Conservation (phyloP, 148 eudicot genomes). For the Rhododendron williamsianum region DNA sequence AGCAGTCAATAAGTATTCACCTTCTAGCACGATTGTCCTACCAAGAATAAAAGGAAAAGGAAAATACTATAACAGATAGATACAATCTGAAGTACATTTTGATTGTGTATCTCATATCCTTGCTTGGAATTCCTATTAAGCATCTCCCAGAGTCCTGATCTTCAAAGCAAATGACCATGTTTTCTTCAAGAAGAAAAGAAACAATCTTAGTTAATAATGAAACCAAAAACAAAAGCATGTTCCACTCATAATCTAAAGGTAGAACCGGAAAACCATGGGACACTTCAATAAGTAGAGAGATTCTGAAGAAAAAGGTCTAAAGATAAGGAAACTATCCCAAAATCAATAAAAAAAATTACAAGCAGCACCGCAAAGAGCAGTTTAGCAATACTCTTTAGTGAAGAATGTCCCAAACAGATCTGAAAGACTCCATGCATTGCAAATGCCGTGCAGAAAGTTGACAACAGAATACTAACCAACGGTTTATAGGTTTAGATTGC, state of each 20-base stretch:
- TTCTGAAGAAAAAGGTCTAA: neutral
- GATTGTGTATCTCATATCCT: slow-evolving; percentile 44
- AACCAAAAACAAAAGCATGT: neutral
- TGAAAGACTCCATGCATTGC: neutral
- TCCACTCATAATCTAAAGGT: neutral
- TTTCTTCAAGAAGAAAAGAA: slow-evolving; percentile 52
- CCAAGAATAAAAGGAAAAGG: slow-evolving; percentile 8
- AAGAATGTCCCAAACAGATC: neutral
- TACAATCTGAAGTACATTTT: slow-evolving; percentile 51
- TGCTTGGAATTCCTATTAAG: slow-evolving; percentile 48
- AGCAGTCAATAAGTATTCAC: neutral
- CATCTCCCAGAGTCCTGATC: slow-evolving; percentile 77
- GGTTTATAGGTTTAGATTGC: neutral
- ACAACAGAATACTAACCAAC: neutral
- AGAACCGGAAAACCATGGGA: neutral
- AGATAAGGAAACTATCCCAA: neutral
- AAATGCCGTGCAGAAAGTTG: neutral
- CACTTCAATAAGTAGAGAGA: neutral
- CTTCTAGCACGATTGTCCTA: neutral
- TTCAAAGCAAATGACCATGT: slow-evolving; percentile 94
- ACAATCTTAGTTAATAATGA: slow-evolving; percentile 14
- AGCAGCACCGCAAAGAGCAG: neutral
- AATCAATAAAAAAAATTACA: neutral
- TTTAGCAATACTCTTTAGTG: neutral
- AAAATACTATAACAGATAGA: slow-evolving; percentile 6